Conservation (phyloP, 768 basidiomycete genomes). For the Cyclocybe cylindracea region DNA sequence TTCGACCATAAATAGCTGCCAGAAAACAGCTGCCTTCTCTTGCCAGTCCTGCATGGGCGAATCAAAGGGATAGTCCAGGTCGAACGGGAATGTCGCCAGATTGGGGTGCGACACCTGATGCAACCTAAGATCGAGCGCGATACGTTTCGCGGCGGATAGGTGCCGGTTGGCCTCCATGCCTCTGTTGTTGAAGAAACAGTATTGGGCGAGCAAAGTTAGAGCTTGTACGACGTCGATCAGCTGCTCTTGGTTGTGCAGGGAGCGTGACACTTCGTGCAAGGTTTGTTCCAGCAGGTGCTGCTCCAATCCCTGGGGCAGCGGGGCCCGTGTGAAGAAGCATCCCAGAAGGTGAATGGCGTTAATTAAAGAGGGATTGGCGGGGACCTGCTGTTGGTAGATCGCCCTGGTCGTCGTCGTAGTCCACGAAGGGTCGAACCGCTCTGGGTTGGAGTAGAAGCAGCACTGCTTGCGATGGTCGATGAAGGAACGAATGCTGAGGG, state of each 20-base stretch:
- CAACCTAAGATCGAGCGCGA: slow-evolving; percentile 60
- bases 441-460: slow-evolving; percentile 53
- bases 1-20: slow-evolving; percentile 66
- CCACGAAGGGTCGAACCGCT: slow-evolving; percentile 39
- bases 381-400: slow-evolving; percentile 14
- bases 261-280: slow-evolving; percentile 50
- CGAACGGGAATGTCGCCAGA: slow-evolving; percentile 15
- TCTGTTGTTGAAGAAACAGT: slow-evolving; percentile 59
- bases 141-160: slow-evolving; percentile 58
- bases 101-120: slow-evolving; percentile 46
- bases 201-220: slow-evolving; percentile 58
- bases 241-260: slow-evolving; percentile 55
- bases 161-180: slow-evolving; percentile 62
- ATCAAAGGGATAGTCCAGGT: slow-evolving; percentile 13
- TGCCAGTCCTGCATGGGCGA: slow-evolving; percentile 34
- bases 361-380: slow-evolving; percentile 57
- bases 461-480: slow-evolving; percentile 59
- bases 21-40: slow-evolving; percentile 55
- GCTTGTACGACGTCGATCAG: slow-evolving; percentile 62
- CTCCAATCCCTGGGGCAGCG: slow-evolving; percentile 43
- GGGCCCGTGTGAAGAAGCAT: slow-evolving; percentile 51
- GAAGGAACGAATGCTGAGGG: slow-evolving; percentile 52
- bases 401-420: slow-evolving; percentile 21
- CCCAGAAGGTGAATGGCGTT: slow-evolving; percentile 65
- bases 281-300: slow-evolving; percentile 49